phyloP scores from a whole-genome alignment of 129 eudicot genomes.

The Pittosporum tobira region DNA sequence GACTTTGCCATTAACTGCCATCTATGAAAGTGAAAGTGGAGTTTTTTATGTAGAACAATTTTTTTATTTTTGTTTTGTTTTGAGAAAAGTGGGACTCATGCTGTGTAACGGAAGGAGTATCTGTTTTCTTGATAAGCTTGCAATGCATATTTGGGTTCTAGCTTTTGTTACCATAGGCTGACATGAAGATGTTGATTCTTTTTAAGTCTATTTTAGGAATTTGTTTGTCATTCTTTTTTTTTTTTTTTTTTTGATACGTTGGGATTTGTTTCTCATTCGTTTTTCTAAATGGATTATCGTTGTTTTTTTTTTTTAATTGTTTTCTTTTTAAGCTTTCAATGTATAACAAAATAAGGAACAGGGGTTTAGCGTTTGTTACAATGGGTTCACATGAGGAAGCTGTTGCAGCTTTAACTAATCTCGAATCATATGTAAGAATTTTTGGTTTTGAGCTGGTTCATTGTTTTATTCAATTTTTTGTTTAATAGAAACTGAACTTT shows the following conservation, averaged over 20 bases:
- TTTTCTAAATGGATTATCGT: conserved; percentile 8
- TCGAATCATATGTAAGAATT: conserved; percentile 68
- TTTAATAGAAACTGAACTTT: conserved; percentile 5
- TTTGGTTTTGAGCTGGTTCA: conserved; percentile 4
- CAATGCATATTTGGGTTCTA: no score
- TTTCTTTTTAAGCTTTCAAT: conserved; percentile 49
- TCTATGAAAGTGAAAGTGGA: no score
- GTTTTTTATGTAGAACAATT: no score
- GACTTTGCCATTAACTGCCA: no score
- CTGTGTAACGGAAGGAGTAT: no score
- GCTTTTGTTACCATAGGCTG: no score
- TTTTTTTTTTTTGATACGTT: background rate
- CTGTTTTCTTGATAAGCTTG: no score
- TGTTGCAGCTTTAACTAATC: conserved; percentile 54
- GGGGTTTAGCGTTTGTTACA: conserved; percentile 80
- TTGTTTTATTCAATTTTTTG: background rate
- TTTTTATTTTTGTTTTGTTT: no score
- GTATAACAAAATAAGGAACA: conserved; percentile 67
- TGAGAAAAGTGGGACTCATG: no score
- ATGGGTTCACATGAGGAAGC: conserved; percentile 92
- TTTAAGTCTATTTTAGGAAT: background rate
- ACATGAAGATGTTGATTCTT: no score
- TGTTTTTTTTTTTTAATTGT: conserved; percentile 9
- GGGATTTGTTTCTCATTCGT: background rate
- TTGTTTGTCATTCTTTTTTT: background rate